phyloP scores from a whole-genome alignment of 1,284 basidiomycete genomes.

The Cutaneotrichosporon dermatis region DNA sequence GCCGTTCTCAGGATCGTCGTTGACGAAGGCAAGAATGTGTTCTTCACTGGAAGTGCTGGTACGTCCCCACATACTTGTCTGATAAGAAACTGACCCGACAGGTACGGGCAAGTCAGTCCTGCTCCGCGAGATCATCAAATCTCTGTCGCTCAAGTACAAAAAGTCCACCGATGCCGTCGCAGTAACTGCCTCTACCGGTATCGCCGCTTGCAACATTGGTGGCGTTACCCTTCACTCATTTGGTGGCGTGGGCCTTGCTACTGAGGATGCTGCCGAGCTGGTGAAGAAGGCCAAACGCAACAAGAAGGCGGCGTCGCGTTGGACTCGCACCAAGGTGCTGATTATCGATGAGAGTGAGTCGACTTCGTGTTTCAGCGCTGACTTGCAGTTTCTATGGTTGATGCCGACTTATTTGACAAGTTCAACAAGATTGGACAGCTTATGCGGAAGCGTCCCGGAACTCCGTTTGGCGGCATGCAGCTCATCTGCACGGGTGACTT shows the following conservation, averaged over 20 bases:
- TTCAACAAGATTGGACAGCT: conserved; percentile 47
- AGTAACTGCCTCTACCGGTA: conserved; percentile 83
- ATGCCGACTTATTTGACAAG: conserved; percentile 65
- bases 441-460: conserved; percentile 55
- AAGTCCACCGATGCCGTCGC: conserved; percentile 61
- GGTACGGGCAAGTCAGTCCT: conserved; percentile 94
- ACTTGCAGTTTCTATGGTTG: conserved; percentile 87
- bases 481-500: conserved; percentile 92
- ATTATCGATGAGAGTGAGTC: conserved; percentile 86
- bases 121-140: conserved; percentile 78
- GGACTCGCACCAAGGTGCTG: conserved; percentile 71
- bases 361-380: neutral
- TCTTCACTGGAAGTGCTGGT: conserved; percentile 97
- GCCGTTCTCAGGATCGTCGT: conserved; percentile 71
- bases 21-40: conserved; percentile 68
- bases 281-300: conserved; percentile 66
- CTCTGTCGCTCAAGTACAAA: conserved; percentile 55
- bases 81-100: conserved; percentile 32
- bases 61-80: conserved; percentile 35
- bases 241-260: conserved; percentile 78
- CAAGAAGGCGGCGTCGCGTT: conserved; percentile 63
- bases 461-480: conserved; percentile 94
- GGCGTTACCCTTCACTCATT: conserved; percentile 92
- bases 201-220: conserved; percentile 91
- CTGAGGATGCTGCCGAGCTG: conserved; percentile 62